A percentile compares a stretch with the other conserved stretches of the same genome.
phyloP scores from a whole-genome alignment of 1,284 basidiomycete genomes.

The Rhodotorula sp. region DNA sequence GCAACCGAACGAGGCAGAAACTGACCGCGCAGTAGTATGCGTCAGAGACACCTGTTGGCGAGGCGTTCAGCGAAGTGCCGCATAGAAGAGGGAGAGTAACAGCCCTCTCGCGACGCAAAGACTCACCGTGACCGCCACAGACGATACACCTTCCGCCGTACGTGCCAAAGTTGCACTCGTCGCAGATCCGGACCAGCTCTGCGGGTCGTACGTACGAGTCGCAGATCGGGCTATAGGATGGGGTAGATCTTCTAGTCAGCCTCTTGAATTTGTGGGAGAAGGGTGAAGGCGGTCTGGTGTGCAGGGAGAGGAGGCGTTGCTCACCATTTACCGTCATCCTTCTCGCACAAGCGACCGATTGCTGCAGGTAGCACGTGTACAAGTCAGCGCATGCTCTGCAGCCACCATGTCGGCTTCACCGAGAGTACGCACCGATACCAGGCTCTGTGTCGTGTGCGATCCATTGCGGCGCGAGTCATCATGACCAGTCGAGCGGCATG shows the following conservation, averaged over 20 bases:
- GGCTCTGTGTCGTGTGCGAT: neutral
- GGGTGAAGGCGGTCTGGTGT: neutral
- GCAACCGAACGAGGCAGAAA: neutral
- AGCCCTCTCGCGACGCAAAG: neutral
- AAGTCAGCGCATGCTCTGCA: neutral
- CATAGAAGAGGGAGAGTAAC: neutral
- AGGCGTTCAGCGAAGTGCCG: neutral
- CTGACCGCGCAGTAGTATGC: constrained; percentile 91
- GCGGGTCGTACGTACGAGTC: constrained; percentile 99
- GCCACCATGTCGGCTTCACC: neutral
- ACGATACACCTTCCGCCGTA: constrained; percentile 97
- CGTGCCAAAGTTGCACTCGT: constrained; percentile 97
- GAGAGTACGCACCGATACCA: neutral
- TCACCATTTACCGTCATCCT: constrained; percentile 98
- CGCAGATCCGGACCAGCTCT: constrained; percentile 95
- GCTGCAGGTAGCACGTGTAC: constrained; percentile 55
- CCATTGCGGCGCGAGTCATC: neutral
- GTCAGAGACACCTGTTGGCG: constrained; percentile 77
- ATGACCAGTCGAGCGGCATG: neutral
- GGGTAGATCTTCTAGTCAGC: neutral
- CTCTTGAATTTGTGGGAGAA: too few species aligned
- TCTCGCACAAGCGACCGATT: constrained; percentile 95
- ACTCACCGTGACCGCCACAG: constrained; percentile 83
- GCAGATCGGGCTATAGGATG: constrained; percentile 78
- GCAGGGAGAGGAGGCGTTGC: constrained; percentile 44